These are phyloP conservation scores for Botrytis byssoidea DNA, from an alignment of 2,329 filamentous ascomycete species.

Conservation along the genomic window DNA sequence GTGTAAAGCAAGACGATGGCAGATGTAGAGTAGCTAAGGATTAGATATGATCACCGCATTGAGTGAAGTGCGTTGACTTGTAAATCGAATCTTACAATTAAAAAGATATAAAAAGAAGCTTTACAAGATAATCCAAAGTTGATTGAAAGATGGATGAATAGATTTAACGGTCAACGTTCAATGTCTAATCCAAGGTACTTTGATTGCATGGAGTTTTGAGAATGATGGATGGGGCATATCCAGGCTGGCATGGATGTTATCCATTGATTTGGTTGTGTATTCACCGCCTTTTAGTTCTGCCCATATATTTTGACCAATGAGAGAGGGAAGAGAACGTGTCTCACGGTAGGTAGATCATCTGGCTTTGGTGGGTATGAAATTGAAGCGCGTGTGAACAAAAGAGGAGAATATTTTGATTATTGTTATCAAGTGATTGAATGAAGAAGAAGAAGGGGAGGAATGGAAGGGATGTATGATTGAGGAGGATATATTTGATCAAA, in stretches of 20 bases:
- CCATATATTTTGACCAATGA: conserved; percentile 7
- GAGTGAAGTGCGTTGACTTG: conserved; percentile 24
- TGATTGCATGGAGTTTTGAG: conserved; percentile 9
- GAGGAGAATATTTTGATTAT: neutral
- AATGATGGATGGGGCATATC: conserved; percentile 18
- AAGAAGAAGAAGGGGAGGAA: neutral
- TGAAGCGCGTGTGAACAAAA: neutral
- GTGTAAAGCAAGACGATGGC: conserved; percentile 24
- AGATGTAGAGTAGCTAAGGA: conserved; percentile 19
- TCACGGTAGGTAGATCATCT: conserved; percentile 8
- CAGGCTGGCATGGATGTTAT: conserved; percentile 18
- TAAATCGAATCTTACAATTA: neutral
- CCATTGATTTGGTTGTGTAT: neutral
- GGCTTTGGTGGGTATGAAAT: neutral
- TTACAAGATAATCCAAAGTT: neutral
- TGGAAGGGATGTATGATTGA: neutral
- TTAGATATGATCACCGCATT: conserved; percentile 37
- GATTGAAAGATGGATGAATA: conserved; percentile 10
- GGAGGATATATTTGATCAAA: no score
- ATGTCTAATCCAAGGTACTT: conserved; percentile 14
- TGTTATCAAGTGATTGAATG: neutral
- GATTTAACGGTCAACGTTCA: conserved; percentile 10
- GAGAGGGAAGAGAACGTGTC: conserved; percentile 14
- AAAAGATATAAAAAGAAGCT: conserved; percentile 6
- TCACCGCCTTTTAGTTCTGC: conserved; percentile 13